Percentiles rank a stretch among this genome's conserved stretches.
Conservation (phyloP, 2,329 filamentous ascomycete genomes). For the Thielaviopsis euricoi region DNA sequence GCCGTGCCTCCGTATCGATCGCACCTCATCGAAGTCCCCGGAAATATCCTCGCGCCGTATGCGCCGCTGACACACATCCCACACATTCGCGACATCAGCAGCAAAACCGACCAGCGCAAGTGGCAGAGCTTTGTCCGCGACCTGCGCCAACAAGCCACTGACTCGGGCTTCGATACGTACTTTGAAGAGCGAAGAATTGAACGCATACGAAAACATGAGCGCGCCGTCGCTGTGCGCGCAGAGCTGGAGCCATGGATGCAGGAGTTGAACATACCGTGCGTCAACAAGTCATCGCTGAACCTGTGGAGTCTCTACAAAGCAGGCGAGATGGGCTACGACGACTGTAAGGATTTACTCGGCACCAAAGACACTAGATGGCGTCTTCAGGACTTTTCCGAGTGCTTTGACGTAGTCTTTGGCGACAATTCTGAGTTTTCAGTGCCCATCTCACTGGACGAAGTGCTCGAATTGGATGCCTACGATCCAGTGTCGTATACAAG, state of each 20-base stretch:
- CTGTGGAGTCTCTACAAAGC: slow-evolving; percentile 4
- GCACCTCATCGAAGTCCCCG: slow-evolving; percentile 42
- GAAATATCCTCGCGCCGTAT: slow-evolving; percentile 42
- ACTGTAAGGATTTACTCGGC: slow-evolving; percentile 4
- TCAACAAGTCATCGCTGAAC: slow-evolving; percentile 2
- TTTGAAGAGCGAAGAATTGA: slow-evolving; percentile 8
- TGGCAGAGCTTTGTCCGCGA: slow-evolving; percentile 5
- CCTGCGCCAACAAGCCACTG: slow-evolving; percentile 6
- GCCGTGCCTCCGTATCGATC: slow-evolving; percentile 42
- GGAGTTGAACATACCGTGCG: slow-evolving; percentile 26
- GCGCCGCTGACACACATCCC: slow-evolving; percentile 45
- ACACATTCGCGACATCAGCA: slow-evolving; percentile 39
- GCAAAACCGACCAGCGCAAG: slow-evolving; percentile 26
- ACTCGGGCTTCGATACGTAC: slow-evolving; percentile 7
- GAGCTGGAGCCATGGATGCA: slow-evolving; percentile 33
- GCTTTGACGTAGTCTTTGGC: slow-evolving; percentile 39
- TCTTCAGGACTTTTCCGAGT: slow-evolving; percentile 28
- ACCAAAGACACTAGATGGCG: background rate
- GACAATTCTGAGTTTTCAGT: slow-evolving; percentile 18
- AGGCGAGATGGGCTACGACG: background rate
- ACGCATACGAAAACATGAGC: slow-evolving; percentile 7
- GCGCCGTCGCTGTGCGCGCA: slow-evolving; percentile 3
- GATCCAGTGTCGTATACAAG: slow-evolving; percentile 3
- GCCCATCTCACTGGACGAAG: slow-evolving; percentile 32
- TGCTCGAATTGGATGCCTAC: slow-evolving; percentile 23